Base-by-base conservation (phyloP, 495 filamentous ascomycete genomes). In the Astrothelium subdiscretum region DNA sequence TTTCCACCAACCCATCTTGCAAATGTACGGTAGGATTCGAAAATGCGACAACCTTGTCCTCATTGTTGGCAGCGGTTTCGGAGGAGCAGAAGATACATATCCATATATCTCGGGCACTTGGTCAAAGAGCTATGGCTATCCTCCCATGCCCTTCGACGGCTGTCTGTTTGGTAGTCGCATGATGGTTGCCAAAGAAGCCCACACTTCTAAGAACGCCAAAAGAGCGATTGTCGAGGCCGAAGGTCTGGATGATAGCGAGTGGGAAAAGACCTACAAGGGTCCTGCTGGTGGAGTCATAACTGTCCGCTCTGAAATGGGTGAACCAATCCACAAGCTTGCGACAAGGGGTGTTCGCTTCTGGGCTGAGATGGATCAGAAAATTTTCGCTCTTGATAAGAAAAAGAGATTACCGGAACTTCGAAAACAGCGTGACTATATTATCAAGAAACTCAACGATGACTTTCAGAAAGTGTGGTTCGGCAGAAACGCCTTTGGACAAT, bases 381-480 rank as follows among this genome's bases (percentile, higher is more conserved):
- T 98, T 67, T 98, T 98, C 82, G 89, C 85, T 74, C 80, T 98
- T 24, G 91, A 96, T 74, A 95, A 95, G 75, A 88, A 88, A 60
- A 97, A 97, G 76, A 88, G 92, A 59, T 77, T 97, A 4, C 85
- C 89, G 5, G 94, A 96, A 75, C 80, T 97, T 29, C 90, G 92
- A 80, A 96, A 95, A 77, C 85, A 87, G 68, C 85, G 90, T 27
- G 88, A 92, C 43, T 89, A 97, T 72, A 97, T 98, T 74, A 98
- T 97, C 77, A 86, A 89, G 79, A 96, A 95, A 75, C 85, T 98
- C 64, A 97, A 98, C 67, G 90, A 91, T 68, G 92, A 98, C 75
- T 98, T 95, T 78, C 91, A 96, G 67, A 98, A 98, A 77, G 90
- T 95, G 1, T 98, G 94, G 94, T 98, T 98, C 72, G 94, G 92